These are phyloP conservation scores for Apophysomyces variabilis DNA, from an alignment of 371 early-diverging fungal genomes.

Conservation along the genomic window DNA sequence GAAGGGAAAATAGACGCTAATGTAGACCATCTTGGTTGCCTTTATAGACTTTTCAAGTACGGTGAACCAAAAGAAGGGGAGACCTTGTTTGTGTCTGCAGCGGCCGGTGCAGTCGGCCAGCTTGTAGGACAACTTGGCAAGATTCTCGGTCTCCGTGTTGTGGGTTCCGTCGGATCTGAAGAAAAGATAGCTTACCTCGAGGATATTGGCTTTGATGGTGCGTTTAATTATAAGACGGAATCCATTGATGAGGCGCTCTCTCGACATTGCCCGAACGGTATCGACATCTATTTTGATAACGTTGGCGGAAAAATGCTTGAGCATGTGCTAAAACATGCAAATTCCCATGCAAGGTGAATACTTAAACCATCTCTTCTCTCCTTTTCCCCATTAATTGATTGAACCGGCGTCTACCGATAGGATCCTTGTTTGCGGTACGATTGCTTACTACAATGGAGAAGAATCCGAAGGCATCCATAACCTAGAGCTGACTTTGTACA, in stretches of 20 bases:
- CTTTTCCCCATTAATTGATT: not conserved
- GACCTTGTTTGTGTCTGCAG: conserved; percentile 60
- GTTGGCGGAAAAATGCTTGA: conserved; percentile 78
- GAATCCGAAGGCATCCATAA: conserved; percentile 37
- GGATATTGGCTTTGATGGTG: conserved; percentile 71
- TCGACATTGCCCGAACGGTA: conserved; percentile 66
- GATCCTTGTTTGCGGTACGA: conserved; percentile 68
- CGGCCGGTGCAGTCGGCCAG: conserved; percentile 65
- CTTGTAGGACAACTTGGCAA: conserved; percentile 74
- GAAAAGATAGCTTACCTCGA: conserved; percentile 76
- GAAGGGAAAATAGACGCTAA: not conserved
- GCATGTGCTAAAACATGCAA: conserved; percentile 58
- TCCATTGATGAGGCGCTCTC: conserved; percentile 45
- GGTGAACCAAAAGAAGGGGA: conserved; percentile 53
- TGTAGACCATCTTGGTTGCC: not conserved
- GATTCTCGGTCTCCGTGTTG: conserved; percentile 66
- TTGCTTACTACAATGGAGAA: conserved; percentile 69
- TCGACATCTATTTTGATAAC: conserved; percentile 79
- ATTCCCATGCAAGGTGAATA: conserved; percentile 50
- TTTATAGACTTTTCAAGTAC: conserved; percentile 26
- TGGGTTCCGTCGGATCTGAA: conserved; percentile 79
- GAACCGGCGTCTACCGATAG: not conserved
- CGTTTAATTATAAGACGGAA: conserved; percentile 85
- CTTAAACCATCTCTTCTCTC: not conserved
- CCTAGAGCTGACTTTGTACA: conserved; percentile 37